Conservation (phyloP, 2,329 filamentous ascomycete genomes). For the Volutella citrinella region DNA sequence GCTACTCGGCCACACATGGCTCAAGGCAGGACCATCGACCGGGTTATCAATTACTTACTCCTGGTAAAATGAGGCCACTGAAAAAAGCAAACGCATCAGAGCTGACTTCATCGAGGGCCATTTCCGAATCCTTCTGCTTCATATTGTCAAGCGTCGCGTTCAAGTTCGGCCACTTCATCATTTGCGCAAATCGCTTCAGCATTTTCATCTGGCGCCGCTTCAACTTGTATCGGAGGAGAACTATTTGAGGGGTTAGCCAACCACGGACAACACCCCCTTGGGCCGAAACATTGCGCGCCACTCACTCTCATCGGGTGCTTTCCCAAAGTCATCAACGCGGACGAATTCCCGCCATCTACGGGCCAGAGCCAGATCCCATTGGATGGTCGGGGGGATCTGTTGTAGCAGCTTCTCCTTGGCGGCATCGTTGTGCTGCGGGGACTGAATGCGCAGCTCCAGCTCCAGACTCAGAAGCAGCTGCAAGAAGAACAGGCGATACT, state of each 20-base stretch:
- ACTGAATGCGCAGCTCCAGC: conserved; percentile 67
- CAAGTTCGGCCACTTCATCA: conserved; percentile 77
- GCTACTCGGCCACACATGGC: no score
- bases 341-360: conserved; percentile 71
- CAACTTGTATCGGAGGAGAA: conserved; percentile 61
- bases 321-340: conserved; percentile 59
- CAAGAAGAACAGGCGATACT: conserved; percentile 69
- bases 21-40: no score
- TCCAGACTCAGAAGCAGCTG: conserved; percentile 74
- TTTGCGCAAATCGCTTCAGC: conserved; percentile 64
- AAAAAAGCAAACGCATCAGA: conserved; percentile 77
- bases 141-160: conserved; percentile 61
- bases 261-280: not conserved
- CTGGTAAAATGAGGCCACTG: conserved; percentile 69
- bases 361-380: conserved; percentile 71
- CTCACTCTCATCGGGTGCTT: conserved; percentile 49
- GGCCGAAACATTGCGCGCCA: not conserved
- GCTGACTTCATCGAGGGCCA: conserved; percentile 56
- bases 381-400: conserved; percentile 66
- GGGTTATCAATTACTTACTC: no score
- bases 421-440: conserved; percentile 56
- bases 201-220: conserved; percentile 68
- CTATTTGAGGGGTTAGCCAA: conserved; percentile 23
- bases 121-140: conserved; percentile 56
- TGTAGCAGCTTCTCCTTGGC: conserved; percentile 62